Conservation (phyloP, 257 asterid species). For the Nicotiana otophora region DNA sequence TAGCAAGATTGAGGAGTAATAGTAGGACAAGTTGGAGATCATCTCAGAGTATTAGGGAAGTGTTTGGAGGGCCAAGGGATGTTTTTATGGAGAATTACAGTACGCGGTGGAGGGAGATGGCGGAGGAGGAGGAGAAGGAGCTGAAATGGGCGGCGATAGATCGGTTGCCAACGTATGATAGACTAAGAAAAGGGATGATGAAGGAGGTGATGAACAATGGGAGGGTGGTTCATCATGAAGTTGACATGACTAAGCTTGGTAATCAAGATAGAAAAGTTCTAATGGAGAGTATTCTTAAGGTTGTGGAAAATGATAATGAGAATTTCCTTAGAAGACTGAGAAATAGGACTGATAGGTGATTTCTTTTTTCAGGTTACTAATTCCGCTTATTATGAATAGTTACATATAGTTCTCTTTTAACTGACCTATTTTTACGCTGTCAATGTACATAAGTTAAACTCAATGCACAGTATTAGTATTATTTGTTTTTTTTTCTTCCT, state of each 20-base stretch:
- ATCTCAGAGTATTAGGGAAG: slow-evolving; percentile 54
- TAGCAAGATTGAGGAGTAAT: slow-evolving; percentile 40
- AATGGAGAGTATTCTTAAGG: slow-evolving; percentile 63
- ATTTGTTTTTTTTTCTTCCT: neutral
- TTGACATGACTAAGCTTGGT: slow-evolving; percentile 55
- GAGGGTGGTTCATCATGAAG: slow-evolving; percentile 35
- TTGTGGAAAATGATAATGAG: slow-evolving; percentile 69
- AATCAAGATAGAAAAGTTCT: slow-evolving; percentile 56
- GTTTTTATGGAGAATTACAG: slow-evolving; percentile 49
- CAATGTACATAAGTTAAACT: neutral
- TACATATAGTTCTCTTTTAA: neutral
- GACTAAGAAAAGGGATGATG: slow-evolving; percentile 68
- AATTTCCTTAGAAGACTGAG: slow-evolving; percentile 57
- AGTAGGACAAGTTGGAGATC: slow-evolving; percentile 23
- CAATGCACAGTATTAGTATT: neutral
- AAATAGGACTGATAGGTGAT: slow-evolving; percentile 65
- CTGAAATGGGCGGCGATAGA: slow-evolving; percentile 89
- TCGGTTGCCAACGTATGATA: slow-evolving; percentile 69
- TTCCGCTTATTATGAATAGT: neutral
- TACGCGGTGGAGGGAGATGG: slow-evolving; percentile 41
- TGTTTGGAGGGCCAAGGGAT: slow-evolving; percentile 50
- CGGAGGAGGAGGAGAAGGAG: slow-evolving; percentile 70
- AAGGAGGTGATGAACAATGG: slow-evolving; percentile 56
- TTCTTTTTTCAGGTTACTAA: neutral
- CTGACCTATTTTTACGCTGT: neutral